These are phyloP conservation scores for Tetrahymena elliotti DNA, from an alignment of 73 alveolate genomes.

Conservation along the genomic window DNA sequence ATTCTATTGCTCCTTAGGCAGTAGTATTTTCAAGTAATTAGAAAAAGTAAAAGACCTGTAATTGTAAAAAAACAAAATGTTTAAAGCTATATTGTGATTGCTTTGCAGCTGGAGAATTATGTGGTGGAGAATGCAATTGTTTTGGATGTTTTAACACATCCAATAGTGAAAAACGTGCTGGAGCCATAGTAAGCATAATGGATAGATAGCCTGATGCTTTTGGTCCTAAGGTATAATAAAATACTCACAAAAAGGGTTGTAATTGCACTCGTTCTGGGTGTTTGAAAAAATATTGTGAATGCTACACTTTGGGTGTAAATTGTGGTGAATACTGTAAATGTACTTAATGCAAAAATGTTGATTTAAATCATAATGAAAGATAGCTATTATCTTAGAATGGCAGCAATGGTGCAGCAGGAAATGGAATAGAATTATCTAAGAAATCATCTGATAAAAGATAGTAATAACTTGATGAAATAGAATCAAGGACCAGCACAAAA, in stretches of 20 bases:
- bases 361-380: background rate
- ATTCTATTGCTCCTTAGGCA: background rate
- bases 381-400: background rate
- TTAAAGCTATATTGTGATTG: conserved; percentile 93
- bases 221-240: conserved; percentile 62
- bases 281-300: conserved; percentile 92
- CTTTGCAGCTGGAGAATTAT: conserved; percentile 85
- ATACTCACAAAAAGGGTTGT: conserved; percentile 71
- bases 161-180: conserved; percentile 74
- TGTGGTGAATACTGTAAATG: conserved; percentile 91
- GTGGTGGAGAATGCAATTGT: conserved; percentile 91
- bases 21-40: background rate
- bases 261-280: conserved; percentile 93
- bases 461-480: background rate
- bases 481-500: background rate
- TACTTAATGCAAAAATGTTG: conserved; percentile 77
- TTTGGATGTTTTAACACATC: conserved; percentile 78
- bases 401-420: background rate
- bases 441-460: background rate
- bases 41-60: conserved; percentile 39
- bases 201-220: conserved; percentile 94
- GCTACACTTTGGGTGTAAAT: conserved; percentile 78
- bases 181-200: conserved; percentile 65
- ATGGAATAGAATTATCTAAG: background rate
- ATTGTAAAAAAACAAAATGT: conserved; percentile 91